Conservation (phyloP, 768 basidiomycete genomes). For the Phylloporus sp. region DNA sequence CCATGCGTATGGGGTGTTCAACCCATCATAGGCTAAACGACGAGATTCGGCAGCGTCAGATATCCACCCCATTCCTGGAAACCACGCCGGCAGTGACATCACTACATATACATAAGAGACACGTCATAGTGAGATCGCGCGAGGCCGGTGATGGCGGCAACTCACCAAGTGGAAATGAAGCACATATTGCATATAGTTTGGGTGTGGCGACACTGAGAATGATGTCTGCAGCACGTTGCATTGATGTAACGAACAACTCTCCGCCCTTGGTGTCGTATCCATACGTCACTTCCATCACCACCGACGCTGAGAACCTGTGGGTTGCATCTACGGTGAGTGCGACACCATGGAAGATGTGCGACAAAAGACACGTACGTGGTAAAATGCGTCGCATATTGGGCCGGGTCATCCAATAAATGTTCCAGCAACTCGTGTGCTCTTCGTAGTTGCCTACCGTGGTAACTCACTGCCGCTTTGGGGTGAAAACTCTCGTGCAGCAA, state of each 20-base stretch:
- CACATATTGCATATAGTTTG: slow-evolving; percentile 2
- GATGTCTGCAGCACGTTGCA: slow-evolving; percentile 11
- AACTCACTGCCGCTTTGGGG: slow-evolving; percentile 5
- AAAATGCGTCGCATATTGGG: neutral
- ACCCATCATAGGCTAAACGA: neutral
- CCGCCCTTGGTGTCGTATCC: slow-evolving; percentile 7
- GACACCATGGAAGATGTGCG: too few relatives aligned
- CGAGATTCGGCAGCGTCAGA: slow-evolving; percentile 10
- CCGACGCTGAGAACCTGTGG: too few relatives aligned
- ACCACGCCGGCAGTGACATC: slow-evolving; percentile 20
- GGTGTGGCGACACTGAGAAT: neutral
- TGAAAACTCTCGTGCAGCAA: slow-evolving; percentile 18
- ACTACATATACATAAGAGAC: slow-evolving; percentile 11
- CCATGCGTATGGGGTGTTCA: slow-evolving; percentile 14
- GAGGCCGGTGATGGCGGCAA: too few relatives aligned
- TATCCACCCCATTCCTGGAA: slow-evolving; percentile 26
- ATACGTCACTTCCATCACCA: slow-evolving; percentile 18
- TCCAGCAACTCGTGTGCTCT: slow-evolving; percentile 10
- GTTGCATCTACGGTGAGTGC: too few relatives aligned
- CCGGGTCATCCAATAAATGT: slow-evolving; percentile 8
- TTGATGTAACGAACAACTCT: slow-evolving; percentile 5
- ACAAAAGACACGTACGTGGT: neutral
- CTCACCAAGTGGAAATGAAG: slow-evolving; percentile 13
- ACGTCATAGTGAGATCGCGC: too few relatives aligned
- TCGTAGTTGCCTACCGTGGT: slow-evolving; percentile 14